Conservation (phyloP, 331 rosid species). For the Phaseolus coccineus region DNA sequence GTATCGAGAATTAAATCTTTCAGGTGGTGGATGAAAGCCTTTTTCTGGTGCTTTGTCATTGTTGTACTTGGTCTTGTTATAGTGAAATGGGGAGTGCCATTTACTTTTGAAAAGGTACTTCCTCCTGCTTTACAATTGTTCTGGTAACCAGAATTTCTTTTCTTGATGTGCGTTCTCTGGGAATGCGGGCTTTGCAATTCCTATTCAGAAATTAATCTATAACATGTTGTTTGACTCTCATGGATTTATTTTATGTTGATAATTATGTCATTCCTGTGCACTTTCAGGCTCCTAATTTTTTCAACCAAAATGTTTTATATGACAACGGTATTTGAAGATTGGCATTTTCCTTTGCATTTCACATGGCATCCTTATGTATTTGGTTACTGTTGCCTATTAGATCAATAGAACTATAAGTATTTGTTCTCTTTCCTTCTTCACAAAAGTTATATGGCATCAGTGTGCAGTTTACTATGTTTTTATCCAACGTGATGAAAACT, state of each 20-base stretch:
- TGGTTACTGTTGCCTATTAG: neutral
- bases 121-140: conserved; percentile 34
- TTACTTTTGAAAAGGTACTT: conserved; percentile 88
- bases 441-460: conserved; percentile 14
- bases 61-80: conserved; percentile 54
- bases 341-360: neutral
- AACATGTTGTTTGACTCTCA: conserved; percentile 3
- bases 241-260: conserved; percentile 21
- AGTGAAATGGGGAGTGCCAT: conserved; percentile 92
- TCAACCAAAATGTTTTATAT: conserved; percentile 2
- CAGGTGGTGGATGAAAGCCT: conserved; percentile 78
- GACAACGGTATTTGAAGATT: conserved; percentile 1
- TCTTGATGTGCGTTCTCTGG: conserved; percentile 30
- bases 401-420: conserved; percentile 19
- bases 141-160: conserved; percentile 15
- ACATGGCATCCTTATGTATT: conserved; percentile 28
- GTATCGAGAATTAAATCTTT: conserved; percentile 54
- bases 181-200: conserved; percentile 27
- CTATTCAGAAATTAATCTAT: conserved; percentile 26
- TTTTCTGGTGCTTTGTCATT: conserved; percentile 58
- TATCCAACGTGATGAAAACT: neutral
- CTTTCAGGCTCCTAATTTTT: conserved; percentile 10
- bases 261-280: neutral
- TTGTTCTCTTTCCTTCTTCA: conserved; percentile 9
- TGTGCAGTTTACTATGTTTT: conserved; percentile 22